phyloP scores from a whole-genome alignment of 306 rosid species.

The Albizia julibrissin region DNA sequence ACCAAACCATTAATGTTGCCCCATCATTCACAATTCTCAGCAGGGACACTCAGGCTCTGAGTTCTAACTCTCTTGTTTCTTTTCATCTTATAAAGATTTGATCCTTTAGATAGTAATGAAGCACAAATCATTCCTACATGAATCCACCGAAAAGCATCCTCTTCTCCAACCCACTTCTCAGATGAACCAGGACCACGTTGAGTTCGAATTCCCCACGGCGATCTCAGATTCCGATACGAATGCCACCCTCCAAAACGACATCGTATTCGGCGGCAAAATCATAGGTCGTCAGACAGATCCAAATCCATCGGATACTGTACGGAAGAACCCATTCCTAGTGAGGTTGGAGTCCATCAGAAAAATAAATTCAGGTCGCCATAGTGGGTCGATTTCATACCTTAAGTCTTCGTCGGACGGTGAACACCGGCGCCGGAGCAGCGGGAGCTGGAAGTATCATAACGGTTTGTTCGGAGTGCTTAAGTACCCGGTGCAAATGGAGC shows the following conservation, averaged over 20 bases:
- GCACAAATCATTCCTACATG: not conserved
- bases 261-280: slow-evolving; percentile 31
- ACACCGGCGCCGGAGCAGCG: slow-evolving; percentile 1
- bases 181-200: not conserved
- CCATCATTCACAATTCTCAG: not conserved
- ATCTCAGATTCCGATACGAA: not conserved
- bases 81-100: not conserved
- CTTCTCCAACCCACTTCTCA: slow-evolving; percentile 6
- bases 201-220: slow-evolving; percentile 10
- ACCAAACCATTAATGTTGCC: not conserved
- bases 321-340: slow-evolving; percentile 1
- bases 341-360: not conserved
- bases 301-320: not conserved
- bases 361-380: not conserved
- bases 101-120: not conserved
- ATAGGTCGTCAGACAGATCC: not conserved
- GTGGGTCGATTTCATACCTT: not conserved
- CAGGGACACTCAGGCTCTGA: not conserved
- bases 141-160: not conserved
- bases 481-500: slow-evolving; percentile 34
- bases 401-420: not conserved
- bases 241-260: not conserved
- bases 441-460: slow-evolving; percentile 6
- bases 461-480: slow-evolving; percentile 32
- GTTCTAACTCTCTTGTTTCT: not conserved